A percentile compares a stretch with the other conserved stretches of the same genome.
These are phyloP conservation scores for Lavandula angustifolia DNA, from an alignment of 257 asterid species.

Conservation along the genomic window DNA sequence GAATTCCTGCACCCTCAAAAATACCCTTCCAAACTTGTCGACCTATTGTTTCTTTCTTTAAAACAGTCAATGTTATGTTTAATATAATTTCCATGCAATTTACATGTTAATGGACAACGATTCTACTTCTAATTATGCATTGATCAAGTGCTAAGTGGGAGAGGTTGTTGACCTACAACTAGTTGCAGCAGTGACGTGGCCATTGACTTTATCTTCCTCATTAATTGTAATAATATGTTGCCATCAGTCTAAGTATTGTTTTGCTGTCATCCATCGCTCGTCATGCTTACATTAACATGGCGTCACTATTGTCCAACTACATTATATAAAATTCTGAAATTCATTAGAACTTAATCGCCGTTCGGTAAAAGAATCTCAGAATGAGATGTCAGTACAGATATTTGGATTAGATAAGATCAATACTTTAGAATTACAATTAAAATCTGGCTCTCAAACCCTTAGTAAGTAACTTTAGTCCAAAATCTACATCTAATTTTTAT, in stretches of 20 bases:
- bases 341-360: too few relatives aligned
- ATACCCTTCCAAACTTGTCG: background rate
- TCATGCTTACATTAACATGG: constrained; percentile 38
- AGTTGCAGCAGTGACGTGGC: constrained; percentile 37
- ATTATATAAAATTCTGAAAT: too few relatives aligned
- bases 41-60: background rate
- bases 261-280: constrained; percentile 6
- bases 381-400: too few relatives aligned
- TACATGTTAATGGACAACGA: too few relatives aligned
- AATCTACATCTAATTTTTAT: too few relatives aligned
- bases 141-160: constrained; percentile 20
- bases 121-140: too few relatives aligned
- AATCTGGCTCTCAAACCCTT: too few relatives aligned
- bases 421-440: too few relatives aligned
- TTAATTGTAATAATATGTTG: constrained; percentile 6
- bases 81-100: background rate
- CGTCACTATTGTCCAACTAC: background rate
- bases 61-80: background rate
- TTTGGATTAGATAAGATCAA: too few relatives aligned
- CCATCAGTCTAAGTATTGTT: constrained; percentile 5
- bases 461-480: too few relatives aligned
- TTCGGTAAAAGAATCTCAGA: too few relatives aligned
- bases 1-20: constrained; percentile 18
- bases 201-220: constrained; percentile 33
- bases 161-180: constrained; percentile 44